phyloP scores from a whole-genome alignment of 768 basidiomycete species.

The Collybia sp. region DNA sequence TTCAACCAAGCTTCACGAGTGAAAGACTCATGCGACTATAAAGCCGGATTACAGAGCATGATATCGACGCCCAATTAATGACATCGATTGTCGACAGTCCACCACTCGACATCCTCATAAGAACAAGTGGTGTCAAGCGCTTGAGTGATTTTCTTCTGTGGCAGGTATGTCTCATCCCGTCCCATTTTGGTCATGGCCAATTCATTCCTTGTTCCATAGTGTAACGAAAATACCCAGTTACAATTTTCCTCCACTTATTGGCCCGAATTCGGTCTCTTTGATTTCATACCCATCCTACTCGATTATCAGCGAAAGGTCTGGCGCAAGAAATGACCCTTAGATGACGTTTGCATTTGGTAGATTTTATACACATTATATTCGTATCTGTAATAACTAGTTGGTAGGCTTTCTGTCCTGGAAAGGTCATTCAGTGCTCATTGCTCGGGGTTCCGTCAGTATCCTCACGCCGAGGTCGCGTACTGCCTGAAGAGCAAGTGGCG shows the following conservation, averaged over 20 bases:
- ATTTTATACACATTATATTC: too few species aligned
- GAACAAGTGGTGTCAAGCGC: conserved; percentile 88
- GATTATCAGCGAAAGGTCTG: conserved; percentile 82
- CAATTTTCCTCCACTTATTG: conserved; percentile 85
- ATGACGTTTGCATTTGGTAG: too few species aligned
- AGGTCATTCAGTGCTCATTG: too few species aligned
- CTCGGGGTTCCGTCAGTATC: too few species aligned
- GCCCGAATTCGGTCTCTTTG: conserved; percentile 88
- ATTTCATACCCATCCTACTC: conserved; percentile 84
- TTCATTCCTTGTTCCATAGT: conserved; percentile 41
- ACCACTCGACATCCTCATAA: conserved; percentile 83
- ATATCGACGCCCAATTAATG: conserved; percentile 64
- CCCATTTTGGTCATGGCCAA: conserved; percentile 2
- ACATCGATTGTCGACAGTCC: conserved; percentile 63
- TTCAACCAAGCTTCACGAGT: not conserved
- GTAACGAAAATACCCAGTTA: conserved; percentile 78
- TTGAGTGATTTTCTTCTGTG: conserved; percentile 90
- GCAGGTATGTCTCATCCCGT: conserved; percentile 62
- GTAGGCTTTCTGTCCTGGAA: too few species aligned
- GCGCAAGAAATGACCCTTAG: conserved; percentile 14
- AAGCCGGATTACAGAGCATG: conserved; percentile 50
- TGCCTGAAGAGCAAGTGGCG: too few species aligned
- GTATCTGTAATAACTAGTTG: too few species aligned
- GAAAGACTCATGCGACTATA: not conserved
- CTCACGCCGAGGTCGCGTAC: too few species aligned